A percentile compares a stretch with the other conserved stretches of the same genome.
Conservation (phyloP, 1,284 basidiomycete species). For the Pascua guehoae region DNA sequence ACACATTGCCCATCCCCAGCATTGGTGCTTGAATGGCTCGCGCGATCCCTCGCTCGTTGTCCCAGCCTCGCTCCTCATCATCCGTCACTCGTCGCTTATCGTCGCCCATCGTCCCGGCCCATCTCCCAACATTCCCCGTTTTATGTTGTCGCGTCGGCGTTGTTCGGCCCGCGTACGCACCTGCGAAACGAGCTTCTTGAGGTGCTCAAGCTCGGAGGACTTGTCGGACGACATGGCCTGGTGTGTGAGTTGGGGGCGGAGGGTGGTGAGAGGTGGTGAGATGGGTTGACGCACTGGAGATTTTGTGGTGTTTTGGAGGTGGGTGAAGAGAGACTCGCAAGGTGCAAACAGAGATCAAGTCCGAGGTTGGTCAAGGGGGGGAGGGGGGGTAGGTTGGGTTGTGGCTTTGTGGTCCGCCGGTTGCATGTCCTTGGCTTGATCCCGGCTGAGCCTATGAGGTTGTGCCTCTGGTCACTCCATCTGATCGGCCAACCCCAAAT, state of each 20-base stretch:
- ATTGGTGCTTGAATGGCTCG: no score
- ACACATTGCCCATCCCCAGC: background rate
- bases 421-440: no score
- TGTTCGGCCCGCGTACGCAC: slow-evolving; percentile 18
- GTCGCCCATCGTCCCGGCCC: no score
- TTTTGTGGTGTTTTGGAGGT: slow-evolving; percentile 1
- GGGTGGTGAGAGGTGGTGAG: background rate
- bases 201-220: slow-evolving; percentile 70
- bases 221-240: slow-evolving; percentile 15
- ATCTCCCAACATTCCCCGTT: no score
- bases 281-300: background rate
- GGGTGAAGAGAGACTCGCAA: background rate
- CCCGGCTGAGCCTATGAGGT: no score
- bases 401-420: no score
- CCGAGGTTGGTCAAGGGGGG: background rate
- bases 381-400: background rate
- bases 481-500: no score
- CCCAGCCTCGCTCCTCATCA: no score
- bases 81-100: no score
- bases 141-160: background rate
- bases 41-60: no score
- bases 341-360: background rate
- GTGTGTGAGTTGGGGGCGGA: background rate
- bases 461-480: no score
- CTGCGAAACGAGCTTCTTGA: slow-evolving; percentile 80